Base-by-base conservation (phyloP, 2,329 filamentous ascomycete species). In the Trichothecium sympodiale region DNA sequence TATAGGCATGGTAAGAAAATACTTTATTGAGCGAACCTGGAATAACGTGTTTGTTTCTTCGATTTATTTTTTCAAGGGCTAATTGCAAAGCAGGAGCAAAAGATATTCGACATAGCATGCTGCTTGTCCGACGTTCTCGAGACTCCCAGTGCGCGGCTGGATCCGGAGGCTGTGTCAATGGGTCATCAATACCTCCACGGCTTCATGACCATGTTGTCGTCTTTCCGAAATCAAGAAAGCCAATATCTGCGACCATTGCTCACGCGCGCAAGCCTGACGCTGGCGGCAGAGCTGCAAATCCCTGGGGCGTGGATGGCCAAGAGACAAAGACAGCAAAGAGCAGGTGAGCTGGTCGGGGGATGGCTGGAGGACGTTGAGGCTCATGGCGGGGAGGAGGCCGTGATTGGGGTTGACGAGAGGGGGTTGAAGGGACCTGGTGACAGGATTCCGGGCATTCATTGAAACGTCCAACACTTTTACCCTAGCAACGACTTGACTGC, bases 221-320 rank as follows among this genome's bases (percentile, higher is more conserved):
- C 34, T 9, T 47, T 47, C 27, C 41, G 45, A 8, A 43, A 45
- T 20, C 41, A 40, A 14, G 45, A 46, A 33, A 45, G 40, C 4
- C 37, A 41, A 25, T 46, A 42, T 29, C 42, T 46, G 9, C 38
- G 37, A 36, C 44, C 44, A 18, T 35, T 45, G 20, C 28, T 38
- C 5, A 18, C 33, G 16, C 30, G 35, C 31, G 38, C 38, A 8
- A 32, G 18, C n/a, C 14, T 15, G 30, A 33, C 35, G 13, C 20
- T 37, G 29, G 23, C 16, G 3, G 27, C 34, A 8, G 33, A 69
- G 50, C 65, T 82, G 25, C 20, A 25, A 10, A 10, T 25, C 20
- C 20, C 20, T 25, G 10, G 20, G 6, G 20, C 20, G 20, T 25
- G 20, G 20, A 25, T 25, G 20, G 20, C 20, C 6, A 6, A 10